Percentiles rank a stretch among this genome's conserved stretches.
phyloP scores from a whole-genome alignment of 306 rosid genomes.

The Rosa multiflora region DNA sequence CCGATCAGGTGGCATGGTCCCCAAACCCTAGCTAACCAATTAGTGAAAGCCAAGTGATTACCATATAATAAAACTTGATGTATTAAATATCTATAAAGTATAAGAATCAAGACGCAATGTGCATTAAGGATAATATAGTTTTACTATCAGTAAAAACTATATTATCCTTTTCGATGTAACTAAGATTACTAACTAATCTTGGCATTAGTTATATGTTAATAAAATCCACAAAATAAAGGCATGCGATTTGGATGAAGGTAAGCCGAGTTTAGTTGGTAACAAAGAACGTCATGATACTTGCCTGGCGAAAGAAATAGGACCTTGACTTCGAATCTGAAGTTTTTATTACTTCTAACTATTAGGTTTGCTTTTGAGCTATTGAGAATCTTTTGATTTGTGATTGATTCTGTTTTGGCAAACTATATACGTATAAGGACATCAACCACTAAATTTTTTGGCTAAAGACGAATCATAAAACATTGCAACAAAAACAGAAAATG shows the following conservation, averaged over 20 bases:
- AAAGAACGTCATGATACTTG: not conserved
- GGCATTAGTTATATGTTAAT: not conserved
- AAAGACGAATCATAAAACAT: too few relatives aligned
- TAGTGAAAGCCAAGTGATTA: constrained; percentile 8
- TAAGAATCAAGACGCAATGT: not conserved
- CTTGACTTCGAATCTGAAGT: too few relatives aligned
- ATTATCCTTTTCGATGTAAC: constrained; percentile 7
- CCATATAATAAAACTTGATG: not conserved
- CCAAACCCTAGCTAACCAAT: not conserved
- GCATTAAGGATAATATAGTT: constrained; percentile 1
- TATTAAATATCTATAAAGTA: not conserved
- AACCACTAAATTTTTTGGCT: too few relatives aligned
- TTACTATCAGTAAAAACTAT: constrained; percentile 3
- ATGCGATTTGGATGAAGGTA: not conserved
- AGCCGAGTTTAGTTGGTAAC: not conserved
- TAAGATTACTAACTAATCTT: constrained; percentile 3
- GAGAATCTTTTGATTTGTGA: too few relatives aligned
- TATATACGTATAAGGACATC: too few relatives aligned
- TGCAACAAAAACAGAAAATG: too few relatives aligned
- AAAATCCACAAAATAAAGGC: not conserved
- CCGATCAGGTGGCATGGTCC: not conserved
- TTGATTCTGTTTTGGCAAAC: too few relatives aligned
- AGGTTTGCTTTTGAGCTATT: too few relatives aligned
- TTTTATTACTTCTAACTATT: too few relatives aligned
- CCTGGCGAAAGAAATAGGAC: not conserved